Evolutionary conservation across 805 yeast genomes (phyloP), one percentile per base, ranked within the genome.

Genomic region (Wickerhamomyces chambardii): DNA sequence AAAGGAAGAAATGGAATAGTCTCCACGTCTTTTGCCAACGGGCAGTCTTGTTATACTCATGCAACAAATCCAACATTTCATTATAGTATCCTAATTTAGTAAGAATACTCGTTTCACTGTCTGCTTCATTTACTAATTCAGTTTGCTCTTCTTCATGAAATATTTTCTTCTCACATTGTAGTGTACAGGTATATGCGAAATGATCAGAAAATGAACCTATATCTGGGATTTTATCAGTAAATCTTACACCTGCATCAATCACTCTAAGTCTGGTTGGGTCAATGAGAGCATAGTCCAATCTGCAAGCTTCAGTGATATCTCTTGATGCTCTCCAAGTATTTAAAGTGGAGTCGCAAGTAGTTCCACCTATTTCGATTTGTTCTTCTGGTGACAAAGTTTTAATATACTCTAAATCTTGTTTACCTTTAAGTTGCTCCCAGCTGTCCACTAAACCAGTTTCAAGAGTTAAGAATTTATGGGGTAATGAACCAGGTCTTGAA

Each of bases 161-260:
- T 17, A 18, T 30, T 16, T 34, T 43, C 6, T 52, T 45, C 15
- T 50, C 36, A 3, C 65, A 39, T 32, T 61, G 52, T 29, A 75
- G 46, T 1, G 64, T 57, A 29, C 75, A 67, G 1, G 68, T 47
- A 47, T 81, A 84, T 0, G 90, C 98, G 66, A 92, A 92, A 62
- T 92, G 98, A 52, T 92, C 98, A 1, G 96, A 85, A 42, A 73
- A 79, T 4, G 95, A 82, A 19, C 94, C 86, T 1, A 84, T 64
- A 1, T 61, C 66, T 0, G 83, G 80, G 8, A 84, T 59, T 17
- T 55, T 50, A 31, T 84, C 95, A 1, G 86, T 78, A 50, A 92
- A 89, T 21, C 67, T 68, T 2, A 87, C 96, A 6, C 65, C 56
- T 0, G 94, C 87, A n/a, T 64, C 66, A 2, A 70, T 39, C 0